Evolutionary conservation across 495 filamentous ascomycete species (phyloP), one percentile per base, ranked within the genome.

Genomic region (Evansstolkia leycettana): DNA sequence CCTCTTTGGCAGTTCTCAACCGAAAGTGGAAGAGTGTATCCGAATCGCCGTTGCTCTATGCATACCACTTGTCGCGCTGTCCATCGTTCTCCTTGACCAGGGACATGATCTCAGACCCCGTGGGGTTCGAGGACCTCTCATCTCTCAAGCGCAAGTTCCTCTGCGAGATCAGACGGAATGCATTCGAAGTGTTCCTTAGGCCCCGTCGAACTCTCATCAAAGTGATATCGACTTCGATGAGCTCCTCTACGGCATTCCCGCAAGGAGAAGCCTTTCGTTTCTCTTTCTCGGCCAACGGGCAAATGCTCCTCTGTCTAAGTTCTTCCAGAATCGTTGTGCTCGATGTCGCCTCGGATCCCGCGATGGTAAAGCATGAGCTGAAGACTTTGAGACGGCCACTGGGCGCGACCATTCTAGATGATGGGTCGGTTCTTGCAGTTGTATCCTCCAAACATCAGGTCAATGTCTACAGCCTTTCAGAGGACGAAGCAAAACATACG

Each of bases 231-330:
- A 81, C 77, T 20, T 85, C 82, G 12, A 82, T 84, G 51, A 84
- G 80, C 40, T 88, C 82, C 0, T 82, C 84, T 9, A 82, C 81
- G 7, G 72, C 77, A 0, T 80, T 80, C 38, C 84, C 84, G 0
- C 80, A 82, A 5, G 84, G 84, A 14, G 84, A 92, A 54, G 82
- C 83, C 29, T 83, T 92, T 56, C 81, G 84, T 34, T 92, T 90
- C 46, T 71, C 72, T 37, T 76, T 84, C 38, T 89, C 84, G 11
- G 74, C 80, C 6, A 75, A 70, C 42, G 83, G 82, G 8, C 75
- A 77, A 36, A 73, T 77, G 52, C 55, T 88, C 9, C 65, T 92
- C 7, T 85, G 82, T 28, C 78, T 85, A 43, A 87, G 81, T 50
- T 89, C 84, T n/a, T 89, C 85, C 13, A 67, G 84, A 36, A 86